Base-by-base conservation (phyloP, 352 stramenopile species). In the Globisporangium irregulare region DNA sequence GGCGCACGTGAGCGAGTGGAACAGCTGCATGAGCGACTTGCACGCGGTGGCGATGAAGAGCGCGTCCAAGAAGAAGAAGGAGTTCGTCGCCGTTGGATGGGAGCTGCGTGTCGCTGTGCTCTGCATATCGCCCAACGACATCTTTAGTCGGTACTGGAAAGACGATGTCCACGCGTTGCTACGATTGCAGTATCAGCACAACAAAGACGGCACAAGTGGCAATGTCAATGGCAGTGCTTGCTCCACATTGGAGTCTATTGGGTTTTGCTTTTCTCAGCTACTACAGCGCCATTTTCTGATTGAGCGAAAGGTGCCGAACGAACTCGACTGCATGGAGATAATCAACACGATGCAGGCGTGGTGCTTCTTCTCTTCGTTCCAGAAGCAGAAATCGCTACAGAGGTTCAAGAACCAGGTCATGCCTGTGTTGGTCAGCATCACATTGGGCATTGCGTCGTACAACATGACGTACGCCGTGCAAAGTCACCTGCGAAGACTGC, bases 341-440 rank as follows among this genome's bases (percentile, higher is more conserved):
- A 86, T 94, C 74, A 94, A 94, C 73, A 89, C 80, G 4, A 86
- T 78, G 2, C 87, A 94, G 53, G 84, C 85, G 29, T 94, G 82
- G 87, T 88, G 68, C 9, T 94, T 91, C 66, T 93, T 93, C 61
- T 84, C 84, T 1, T 73, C 83, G 2, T 73, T 82, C 7, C 50
- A 75, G 34, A 75, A 82, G 73, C 67, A 79, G 27, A 73, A 76
- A 60, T 80, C 73, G 66, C 75, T 73, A 38, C 57, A 69, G 57
- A 71, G 66, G 50, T 75, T 90, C 22, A 64, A 68, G 27, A 66
- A 62, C 8, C 75, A 69, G 0, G 72, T 86, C 0, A n/a, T 93
- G 0, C 77, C 81, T 5, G 66, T 75, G 24, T 66, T 93, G 7
- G 70, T 91, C 4, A 62, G 79, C 25, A 72, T 94, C 12, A 85